These are phyloP conservation scores for Umbelopsis sp. DNA, from an alignment of 192 early-diverging fungal genomes.

Conservation along the genomic window DNA sequence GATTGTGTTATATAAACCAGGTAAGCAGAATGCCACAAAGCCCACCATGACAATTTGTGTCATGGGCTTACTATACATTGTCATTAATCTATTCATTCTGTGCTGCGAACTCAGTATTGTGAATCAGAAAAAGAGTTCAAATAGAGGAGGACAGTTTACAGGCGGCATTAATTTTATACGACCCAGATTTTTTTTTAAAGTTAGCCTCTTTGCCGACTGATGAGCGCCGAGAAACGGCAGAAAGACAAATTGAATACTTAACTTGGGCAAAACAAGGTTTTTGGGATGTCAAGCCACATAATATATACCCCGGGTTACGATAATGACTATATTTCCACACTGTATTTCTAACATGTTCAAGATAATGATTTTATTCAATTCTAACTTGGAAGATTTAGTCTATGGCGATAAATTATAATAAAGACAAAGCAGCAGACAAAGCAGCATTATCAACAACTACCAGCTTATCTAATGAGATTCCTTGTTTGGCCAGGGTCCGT, in stretches of 20 bases:
- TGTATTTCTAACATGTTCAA: too few relatives aligned
- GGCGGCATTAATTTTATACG: too few relatives aligned
- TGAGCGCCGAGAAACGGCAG: too few relatives aligned
- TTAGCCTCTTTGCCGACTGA: too few relatives aligned
- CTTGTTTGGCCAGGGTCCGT: not conserved
- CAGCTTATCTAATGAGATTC: not conserved
- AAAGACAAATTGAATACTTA: too few relatives aligned
- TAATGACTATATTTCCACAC: too few relatives aligned
- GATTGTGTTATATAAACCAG: constrained; percentile 13
- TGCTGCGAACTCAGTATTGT: not conserved
- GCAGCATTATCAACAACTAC: not conserved
- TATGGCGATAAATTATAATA: not conserved
- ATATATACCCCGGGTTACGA: too few relatives aligned
- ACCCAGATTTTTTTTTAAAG: too few relatives aligned
- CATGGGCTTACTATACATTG: not conserved
- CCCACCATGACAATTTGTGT: constrained; percentile 9
- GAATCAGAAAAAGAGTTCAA: not conserved
- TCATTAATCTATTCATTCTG: not conserved
- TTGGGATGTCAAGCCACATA: too few relatives aligned
- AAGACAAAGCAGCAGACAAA: not conserved
- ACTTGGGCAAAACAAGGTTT: too few relatives aligned
- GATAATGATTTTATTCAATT: too few relatives aligned
- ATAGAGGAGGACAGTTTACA: too few relatives aligned
- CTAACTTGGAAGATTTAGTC: not conserved
- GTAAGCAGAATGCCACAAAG: constrained; percentile 6